Evolutionary conservation across 345 rosid species (phyloP).

Genomic region (Citropsis articulata): DNA sequence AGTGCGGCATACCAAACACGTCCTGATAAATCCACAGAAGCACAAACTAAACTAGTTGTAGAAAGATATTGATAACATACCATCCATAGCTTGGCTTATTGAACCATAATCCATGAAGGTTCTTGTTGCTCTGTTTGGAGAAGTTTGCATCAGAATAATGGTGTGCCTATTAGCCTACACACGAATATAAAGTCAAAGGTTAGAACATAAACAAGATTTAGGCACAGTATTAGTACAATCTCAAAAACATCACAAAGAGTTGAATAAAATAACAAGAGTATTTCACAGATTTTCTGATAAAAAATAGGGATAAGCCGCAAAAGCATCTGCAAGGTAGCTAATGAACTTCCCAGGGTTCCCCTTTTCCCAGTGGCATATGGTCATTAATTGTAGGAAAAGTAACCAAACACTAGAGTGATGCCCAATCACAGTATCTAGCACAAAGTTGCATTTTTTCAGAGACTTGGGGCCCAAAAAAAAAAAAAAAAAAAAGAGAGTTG

Average conservation of each 20-base stretch:
- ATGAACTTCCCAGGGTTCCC: neutral
- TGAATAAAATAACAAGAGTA: neutral
- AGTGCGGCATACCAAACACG: too few relatives aligned
- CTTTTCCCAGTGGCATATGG: neutral
- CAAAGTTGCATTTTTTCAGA: too few relatives aligned
- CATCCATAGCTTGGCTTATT: conserved; percentile 92
- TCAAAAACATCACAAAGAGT: neutral
- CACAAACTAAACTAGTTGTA: neutral
- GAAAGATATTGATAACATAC: conserved; percentile 31
- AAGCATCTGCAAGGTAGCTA: neutral
- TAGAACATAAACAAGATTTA: neutral
- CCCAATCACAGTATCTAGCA: too few relatives aligned
- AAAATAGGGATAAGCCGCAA: neutral
- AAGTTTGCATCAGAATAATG: conserved; percentile 81
- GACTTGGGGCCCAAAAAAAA: too few relatives aligned
- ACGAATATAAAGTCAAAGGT: conserved; percentile 6
- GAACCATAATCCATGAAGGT: conserved; percentile 97
- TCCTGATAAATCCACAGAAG: neutral
- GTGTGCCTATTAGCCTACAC: conserved; percentile 89
- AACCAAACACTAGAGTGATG: neutral
- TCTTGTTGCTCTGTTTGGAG: conserved; percentile 75
- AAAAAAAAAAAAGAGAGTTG: too few relatives aligned
- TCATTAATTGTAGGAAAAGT: neutral
- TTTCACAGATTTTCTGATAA: neutral
- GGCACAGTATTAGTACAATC: neutral